Evolutionary conservation across 768 basidiomycete species (phyloP).

Genomic region (Mycena epipterygia): DNA sequence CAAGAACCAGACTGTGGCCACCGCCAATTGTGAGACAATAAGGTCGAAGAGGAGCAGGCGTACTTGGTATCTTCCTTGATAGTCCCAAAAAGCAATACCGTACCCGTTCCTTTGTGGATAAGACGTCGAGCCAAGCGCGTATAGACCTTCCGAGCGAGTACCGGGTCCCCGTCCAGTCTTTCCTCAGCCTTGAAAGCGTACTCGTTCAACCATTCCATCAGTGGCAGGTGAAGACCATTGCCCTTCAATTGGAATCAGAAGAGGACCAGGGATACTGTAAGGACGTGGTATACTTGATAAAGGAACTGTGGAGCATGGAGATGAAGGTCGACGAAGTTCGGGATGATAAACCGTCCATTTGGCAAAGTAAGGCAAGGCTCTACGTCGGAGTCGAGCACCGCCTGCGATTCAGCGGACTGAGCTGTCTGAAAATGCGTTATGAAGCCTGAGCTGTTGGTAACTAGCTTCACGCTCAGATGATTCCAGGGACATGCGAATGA

Average conservation of each 20-base stretch:
- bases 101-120: slow-evolving; percentile 81
- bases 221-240: slow-evolving; percentile 85
- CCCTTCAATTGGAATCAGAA: too few species aligned
- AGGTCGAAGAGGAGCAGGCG: slow-evolving; percentile 36
- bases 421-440: slow-evolving; percentile 65
- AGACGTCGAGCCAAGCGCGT: slow-evolving; percentile 74
- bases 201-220: slow-evolving; percentile 87
- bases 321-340: slow-evolving; percentile 87
- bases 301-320: slow-evolving; percentile 92
- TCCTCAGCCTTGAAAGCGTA: slow-evolving; percentile 91
- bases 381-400: slow-evolving; percentile 43
- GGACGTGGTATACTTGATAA: too few species aligned
- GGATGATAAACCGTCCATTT: slow-evolving; percentile 75
- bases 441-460: slow-evolving; percentile 57
- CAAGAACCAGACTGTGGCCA: slow-evolving; percentile 76
- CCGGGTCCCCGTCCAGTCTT: slow-evolving; percentile 71
- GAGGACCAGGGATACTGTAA: too few species aligned
- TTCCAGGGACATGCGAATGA: not conserved
- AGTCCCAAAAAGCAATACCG: slow-evolving; percentile 86
- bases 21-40: slow-evolving; percentile 3
- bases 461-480: slow-evolving; percentile 33
- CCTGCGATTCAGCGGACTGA: slow-evolving; percentile 49
- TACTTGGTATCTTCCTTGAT: slow-evolving; percentile 88
- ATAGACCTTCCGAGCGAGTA: slow-evolving; percentile 78
- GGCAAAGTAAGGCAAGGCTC: slow-evolving; percentile 52